phyloP scores from a whole-genome alignment of 306 rosid species.

The Prunus armeniaca region DNA sequence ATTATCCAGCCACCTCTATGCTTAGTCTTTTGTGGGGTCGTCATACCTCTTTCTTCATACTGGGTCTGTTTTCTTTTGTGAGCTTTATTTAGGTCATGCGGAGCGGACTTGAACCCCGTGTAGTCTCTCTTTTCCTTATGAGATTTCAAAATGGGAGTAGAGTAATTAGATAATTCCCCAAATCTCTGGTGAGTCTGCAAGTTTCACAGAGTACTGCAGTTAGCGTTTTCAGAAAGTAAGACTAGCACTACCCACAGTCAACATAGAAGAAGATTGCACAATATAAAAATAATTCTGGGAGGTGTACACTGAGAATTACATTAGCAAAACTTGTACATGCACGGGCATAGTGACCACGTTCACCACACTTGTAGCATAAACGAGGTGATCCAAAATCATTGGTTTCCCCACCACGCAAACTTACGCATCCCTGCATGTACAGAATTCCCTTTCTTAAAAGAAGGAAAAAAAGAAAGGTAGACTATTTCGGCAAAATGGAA shows the following conservation, averaged over 20 bases:
- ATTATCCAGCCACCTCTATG: conserved; percentile 48
- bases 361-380: conserved; percentile 77
- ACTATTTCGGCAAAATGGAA: background rate
- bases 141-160: conserved; percentile 34
- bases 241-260: background rate
- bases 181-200: conserved; percentile 52
- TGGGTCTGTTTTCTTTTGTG: conserved; percentile 41
- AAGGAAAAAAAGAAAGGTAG: background rate
- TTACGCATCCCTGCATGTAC: conserved; percentile 55
- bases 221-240: background rate
- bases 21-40: conserved; percentile 46
- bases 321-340: conserved; percentile 55
- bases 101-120: conserved; percentile 48
- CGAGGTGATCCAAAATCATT: conserved; percentile 42
- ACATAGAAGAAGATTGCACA: conserved; percentile 2
- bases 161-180: conserved; percentile 32
- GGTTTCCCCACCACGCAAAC: conserved; percentile 45
- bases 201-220: conserved; percentile 4
- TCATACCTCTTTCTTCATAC: conserved; percentile 36
- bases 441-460: background rate
- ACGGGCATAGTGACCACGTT: conserved; percentile 90
- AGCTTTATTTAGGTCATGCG: conserved; percentile 46
- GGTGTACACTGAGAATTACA: conserved; percentile 34
- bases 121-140: conserved; percentile 43
- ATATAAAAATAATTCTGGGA: background rate